Evolutionary conservation across 2,329 filamentous ascomycete species (phyloP).

Genomic region (Ophiosphaerella narmari): DNA sequence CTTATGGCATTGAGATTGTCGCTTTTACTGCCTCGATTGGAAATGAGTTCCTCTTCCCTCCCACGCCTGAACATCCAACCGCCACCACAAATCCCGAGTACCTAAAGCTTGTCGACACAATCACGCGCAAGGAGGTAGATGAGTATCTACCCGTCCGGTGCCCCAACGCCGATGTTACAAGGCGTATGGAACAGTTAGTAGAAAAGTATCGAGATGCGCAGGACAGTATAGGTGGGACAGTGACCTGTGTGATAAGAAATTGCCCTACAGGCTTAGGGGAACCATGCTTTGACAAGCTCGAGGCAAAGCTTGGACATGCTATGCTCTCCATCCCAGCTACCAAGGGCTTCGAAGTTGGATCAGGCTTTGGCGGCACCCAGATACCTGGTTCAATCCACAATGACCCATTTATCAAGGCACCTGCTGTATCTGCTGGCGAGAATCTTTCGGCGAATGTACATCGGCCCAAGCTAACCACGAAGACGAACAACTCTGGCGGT

Average conservation of each 20-base stretch:
- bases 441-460: constrained; percentile 47
- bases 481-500: constrained; percentile 93
- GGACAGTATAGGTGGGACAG: constrained; percentile 92
- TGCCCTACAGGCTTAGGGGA: constrained; percentile 85
- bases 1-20: constrained; percentile 87
- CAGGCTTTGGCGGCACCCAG: constrained; percentile 85
- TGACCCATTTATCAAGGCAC: constrained; percentile 75
- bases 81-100: constrained; percentile 78
- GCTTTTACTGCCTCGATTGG: constrained; percentile 89
- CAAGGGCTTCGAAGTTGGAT: constrained; percentile 95
- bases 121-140: constrained; percentile 80
- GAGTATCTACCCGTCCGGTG: constrained; percentile 84
- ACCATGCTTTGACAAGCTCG: constrained; percentile 93
- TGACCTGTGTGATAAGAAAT: constrained; percentile 91
- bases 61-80: constrained; percentile 66
- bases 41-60: constrained; percentile 74
- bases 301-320: constrained; percentile 86
- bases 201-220: constrained; percentile 75
- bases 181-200: constrained; percentile 79
- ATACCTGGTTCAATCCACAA: constrained; percentile 91
- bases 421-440: constrained; percentile 52
- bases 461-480: constrained; percentile 73
- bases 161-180: constrained; percentile 68
- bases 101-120: constrained; percentile 70
- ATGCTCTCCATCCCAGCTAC: constrained; percentile 95